Base-by-base conservation (phyloP, 2,329 filamentous ascomycete genomes). In the Penicillium sp. region DNA sequence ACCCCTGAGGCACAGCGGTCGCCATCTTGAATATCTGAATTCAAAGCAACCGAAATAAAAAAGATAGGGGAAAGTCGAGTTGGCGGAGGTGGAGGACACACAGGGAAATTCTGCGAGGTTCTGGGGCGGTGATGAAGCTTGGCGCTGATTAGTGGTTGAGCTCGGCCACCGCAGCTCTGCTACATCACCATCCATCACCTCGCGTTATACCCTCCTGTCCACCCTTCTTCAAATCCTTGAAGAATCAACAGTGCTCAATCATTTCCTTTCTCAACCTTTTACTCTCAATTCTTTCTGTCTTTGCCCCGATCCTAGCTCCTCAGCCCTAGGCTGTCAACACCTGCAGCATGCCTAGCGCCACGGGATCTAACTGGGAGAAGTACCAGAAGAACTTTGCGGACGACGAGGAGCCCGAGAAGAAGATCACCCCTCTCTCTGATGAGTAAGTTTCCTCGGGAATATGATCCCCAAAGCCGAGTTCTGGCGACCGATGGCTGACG, bases 401-500 rank as follows among this genome's bases (percentile, higher is more conserved):
- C 70, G 94, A 99, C 67, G 94, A 97, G 74, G 81, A 92, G 75
- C 91, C 95, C 73, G 94, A 99, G 83, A 99, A 99, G 87, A 99
- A 99, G 85, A 99, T 99, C 71, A 92, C 91, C 54, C 94, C 94
- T 61, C 80, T 99, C 57, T 88, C 92, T 63, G 94, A 97, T 79
- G 94, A 97, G 92, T 96, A 82, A 62, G 88, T 79, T 30, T 27
- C 30, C 11, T 16, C 10, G 7, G 14, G 7, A 9, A 38, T 38
- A 18, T 20, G 16, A 22, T 20, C 11, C 9, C 3, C 16, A 20
- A 38, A 20, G 2, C n/a, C 39, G 35, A 50, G 22, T 33, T 28
- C 45, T 20, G 40, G 13, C 39, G 50, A 51, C 50, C 41, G 39
- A 42, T 60, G 56, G 64, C 72, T 76, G 66, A 76, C 57, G 44